Evolutionary conservation across 345 rosid species (phyloP).

Genomic region (Geranium rotundifolium): DNA sequence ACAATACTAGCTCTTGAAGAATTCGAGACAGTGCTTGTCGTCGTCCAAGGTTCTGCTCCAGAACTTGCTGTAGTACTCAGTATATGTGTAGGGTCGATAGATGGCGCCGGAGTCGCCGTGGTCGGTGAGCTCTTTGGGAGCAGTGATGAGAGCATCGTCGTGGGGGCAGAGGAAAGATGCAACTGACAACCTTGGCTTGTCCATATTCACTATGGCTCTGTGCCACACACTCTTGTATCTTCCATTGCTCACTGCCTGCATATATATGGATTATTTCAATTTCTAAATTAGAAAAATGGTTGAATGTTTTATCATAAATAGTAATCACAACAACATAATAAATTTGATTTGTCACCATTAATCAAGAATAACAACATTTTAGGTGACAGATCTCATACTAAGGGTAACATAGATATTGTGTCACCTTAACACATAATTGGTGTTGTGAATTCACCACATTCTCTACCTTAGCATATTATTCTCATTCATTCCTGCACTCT

Average conservation of each 20-base stretch:
- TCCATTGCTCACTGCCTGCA: constrained; percentile 78
- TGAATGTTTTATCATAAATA: no score
- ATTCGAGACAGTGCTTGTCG: constrained; percentile 73
- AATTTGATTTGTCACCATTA: no score
- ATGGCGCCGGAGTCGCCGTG: constrained; percentile 31
- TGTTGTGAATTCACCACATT: no score
- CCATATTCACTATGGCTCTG: constrained; percentile 52
- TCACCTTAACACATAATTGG: no score
- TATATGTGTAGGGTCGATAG: constrained; percentile 68
- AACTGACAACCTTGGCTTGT: constrained; percentile 51
- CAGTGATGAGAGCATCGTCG: constrained; percentile 48
- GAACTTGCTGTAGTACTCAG: constrained; percentile 72
- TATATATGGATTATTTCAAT: no score
- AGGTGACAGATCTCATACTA: no score
- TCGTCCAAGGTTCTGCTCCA: constrained; percentile 89
- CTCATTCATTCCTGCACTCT: no score
- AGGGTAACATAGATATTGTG: no score
- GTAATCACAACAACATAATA: no score
- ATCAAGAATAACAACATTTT: no score
- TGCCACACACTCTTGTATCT: constrained; percentile 87
- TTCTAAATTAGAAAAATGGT: no score
- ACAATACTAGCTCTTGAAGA: constrained; percentile 41
- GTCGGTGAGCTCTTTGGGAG: constrained; percentile 37
- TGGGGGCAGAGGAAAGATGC: constrained; percentile 72
- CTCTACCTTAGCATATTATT: no score